Conservation (phyloP, 352 stramenopile genomes). For the Thalassiosira livingstoniorum region DNA sequence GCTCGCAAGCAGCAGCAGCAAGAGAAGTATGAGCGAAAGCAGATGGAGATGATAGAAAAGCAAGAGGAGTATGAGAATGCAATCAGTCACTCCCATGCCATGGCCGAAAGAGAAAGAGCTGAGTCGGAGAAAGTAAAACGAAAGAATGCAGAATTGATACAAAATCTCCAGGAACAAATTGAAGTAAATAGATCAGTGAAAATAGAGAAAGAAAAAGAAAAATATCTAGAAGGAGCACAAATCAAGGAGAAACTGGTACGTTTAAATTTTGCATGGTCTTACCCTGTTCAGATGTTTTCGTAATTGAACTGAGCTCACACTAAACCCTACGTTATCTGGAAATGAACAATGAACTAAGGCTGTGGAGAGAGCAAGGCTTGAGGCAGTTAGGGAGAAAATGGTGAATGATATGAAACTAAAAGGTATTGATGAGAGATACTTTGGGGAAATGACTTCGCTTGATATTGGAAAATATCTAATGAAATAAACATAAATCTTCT, state of each 20-base stretch:
- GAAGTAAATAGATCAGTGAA: constrained; percentile 58
- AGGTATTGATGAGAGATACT: constrained; percentile 91
- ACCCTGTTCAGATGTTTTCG: no score
- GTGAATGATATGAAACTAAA: constrained; percentile 89
- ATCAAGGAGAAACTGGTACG: constrained; percentile 85
- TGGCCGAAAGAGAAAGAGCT: constrained; percentile 65
- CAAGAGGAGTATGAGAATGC: constrained; percentile 91
- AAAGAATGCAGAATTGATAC: constrained; percentile 87
- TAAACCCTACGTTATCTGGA: no score
- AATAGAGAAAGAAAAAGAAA: constrained; percentile 60
- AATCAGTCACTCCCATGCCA: constrained; percentile 87
- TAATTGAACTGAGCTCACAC: no score
- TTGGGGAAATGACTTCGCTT: constrained; percentile 91
- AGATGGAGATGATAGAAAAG: constrained; percentile 87
- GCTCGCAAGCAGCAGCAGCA: constrained; percentile 65
- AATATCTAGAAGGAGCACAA: constrained; percentile 86
- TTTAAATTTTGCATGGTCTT: no score
- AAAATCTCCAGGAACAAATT: constrained; percentile 91
- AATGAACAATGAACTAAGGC: constrained; percentile 48
- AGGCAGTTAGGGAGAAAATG: constrained; percentile 90
- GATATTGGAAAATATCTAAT: constrained; percentile 88
- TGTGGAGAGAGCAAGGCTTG: constrained; percentile 89
- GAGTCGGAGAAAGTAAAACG: constrained; percentile 72
- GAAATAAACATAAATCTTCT: constrained; percentile 35
- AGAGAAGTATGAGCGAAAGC: constrained; percentile 60